Percentiles rank a stretch among this genome's conserved stretches.
Evolutionary conservation across 768 basidiomycete genomes (phyloP).

Genomic region (Pulveroboletus ravenelii): DNA sequence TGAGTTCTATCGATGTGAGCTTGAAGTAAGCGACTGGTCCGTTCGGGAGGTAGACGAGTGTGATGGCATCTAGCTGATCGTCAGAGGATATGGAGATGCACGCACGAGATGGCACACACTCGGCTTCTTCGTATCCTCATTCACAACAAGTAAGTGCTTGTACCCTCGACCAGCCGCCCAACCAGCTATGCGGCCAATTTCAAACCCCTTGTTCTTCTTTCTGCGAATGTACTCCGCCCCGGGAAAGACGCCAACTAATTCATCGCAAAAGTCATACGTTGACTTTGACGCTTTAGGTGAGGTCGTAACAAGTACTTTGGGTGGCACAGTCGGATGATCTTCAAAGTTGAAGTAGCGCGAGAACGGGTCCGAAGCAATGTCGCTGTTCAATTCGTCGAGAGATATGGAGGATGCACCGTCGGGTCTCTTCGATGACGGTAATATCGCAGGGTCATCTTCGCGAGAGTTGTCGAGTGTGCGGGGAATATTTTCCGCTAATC

Average conservation of each 20-base stretch:
- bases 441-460: slow-evolving; percentile 60
- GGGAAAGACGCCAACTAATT: slow-evolving; percentile 83
- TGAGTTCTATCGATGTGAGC: slow-evolving; percentile 80
- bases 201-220: slow-evolving; percentile 86
- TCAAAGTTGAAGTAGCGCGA: slow-evolving; percentile 68
- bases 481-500: slow-evolving; percentile 80
- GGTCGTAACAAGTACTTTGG: slow-evolving; percentile 88
- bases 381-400: slow-evolving; percentile 59
- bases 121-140: slow-evolving; percentile 91
- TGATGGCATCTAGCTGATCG: slow-evolving; percentile 72
- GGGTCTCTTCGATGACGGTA: slow-evolving; percentile 31
- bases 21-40: slow-evolving; percentile 97
- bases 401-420: slow-evolving; percentile 33
- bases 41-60: slow-evolving; percentile 81
- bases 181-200: slow-evolving; percentile 83
- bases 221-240: slow-evolving; percentile 86
- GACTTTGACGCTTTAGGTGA: slow-evolving; percentile 82
- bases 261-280: slow-evolving; percentile 92
- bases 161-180: slow-evolving; percentile 92
- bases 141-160: slow-evolving; percentile 86
- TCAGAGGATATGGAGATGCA: slow-evolving; percentile 2
- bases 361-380: slow-evolving; percentile 73
- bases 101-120: slow-evolving; percentile 50
- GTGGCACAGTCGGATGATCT: slow-evolving; percentile 66
- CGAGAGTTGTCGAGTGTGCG: slow-evolving; percentile 91